Conservation (phyloP, 192 early-diverging fungal genomes). For the Coemansia sp. region DNA sequence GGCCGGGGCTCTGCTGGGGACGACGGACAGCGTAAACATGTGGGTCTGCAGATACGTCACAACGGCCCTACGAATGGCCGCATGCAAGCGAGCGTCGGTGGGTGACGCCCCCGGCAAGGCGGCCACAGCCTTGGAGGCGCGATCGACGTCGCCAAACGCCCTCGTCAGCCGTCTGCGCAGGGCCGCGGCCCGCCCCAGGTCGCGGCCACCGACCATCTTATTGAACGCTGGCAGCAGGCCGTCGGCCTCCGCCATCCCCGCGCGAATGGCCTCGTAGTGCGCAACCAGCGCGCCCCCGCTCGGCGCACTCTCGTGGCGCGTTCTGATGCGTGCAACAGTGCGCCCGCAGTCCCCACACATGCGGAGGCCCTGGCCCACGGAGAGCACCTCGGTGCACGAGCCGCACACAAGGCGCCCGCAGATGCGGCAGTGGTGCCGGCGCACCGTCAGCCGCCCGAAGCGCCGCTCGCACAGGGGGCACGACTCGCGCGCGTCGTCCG, state of each 20-base stretch:
- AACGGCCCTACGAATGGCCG: constrained; percentile 62
- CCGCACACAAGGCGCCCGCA: constrained; percentile 68
- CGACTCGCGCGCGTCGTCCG: constrained; percentile 8
- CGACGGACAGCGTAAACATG: constrained; percentile 73
- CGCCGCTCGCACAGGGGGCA: constrained; percentile 30
- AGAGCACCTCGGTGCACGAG: constrained; percentile 50
- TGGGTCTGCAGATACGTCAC: constrained; percentile 72
- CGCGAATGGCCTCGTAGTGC: constrained; percentile 13
- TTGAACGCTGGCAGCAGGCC: constrained; percentile 35
- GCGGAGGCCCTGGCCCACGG: constrained; percentile 19
- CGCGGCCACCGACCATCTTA: constrained; percentile 14
- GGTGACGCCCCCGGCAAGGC: constrained; percentile 53
- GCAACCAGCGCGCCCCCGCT: constrained; percentile 26
- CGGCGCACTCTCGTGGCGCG: constrained; percentile 28
- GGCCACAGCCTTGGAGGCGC: constrained; percentile 60
- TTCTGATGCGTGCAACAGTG: constrained; percentile 56
- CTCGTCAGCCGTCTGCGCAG: constrained; percentile 64
- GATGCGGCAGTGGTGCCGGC: constrained; percentile 71
- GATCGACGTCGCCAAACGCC: constrained; percentile 64
- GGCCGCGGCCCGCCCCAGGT: constrained; percentile 59
- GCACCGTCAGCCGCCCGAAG: constrained; percentile 58
- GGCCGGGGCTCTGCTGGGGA: constrained; percentile 39
- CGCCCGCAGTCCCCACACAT: constrained; percentile 61
- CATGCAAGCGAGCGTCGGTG: constrained; percentile 58
- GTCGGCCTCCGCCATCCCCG: constrained; percentile 29